phyloP scores from a whole-genome alignment of 2,329 filamentous ascomycete genomes.

The Ophiosphaerella narmari region DNA sequence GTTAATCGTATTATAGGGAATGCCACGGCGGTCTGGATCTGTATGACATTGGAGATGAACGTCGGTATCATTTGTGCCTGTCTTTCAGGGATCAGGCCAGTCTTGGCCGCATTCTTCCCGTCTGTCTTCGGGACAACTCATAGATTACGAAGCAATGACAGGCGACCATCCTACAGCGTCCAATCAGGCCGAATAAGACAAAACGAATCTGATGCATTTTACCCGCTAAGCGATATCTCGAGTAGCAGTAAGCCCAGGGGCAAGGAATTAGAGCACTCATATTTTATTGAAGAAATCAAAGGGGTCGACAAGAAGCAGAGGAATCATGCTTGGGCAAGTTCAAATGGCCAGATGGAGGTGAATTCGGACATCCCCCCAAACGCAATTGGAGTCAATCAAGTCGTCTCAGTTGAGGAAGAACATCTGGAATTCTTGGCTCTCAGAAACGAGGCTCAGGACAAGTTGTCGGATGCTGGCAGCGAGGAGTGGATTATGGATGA shows the following conservation, averaged over 20 bases:
- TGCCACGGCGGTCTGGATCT: conserved; percentile 25
- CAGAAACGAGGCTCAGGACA: conserved; percentile 5
- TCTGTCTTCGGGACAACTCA: conserved; percentile 22
- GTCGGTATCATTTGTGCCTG: conserved; percentile 39
- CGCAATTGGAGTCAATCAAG: conserved; percentile 19
- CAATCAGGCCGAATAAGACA: conserved; percentile 5
- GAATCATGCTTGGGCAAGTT: conserved; percentile 21
- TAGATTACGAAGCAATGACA: conserved; percentile 4
- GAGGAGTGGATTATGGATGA: conserved; percentile 26
- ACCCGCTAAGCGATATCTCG: conserved; percentile 17
- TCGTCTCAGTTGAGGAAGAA: conserved; percentile 15
- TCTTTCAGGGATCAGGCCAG: conserved; percentile 37
- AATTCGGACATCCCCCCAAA: conserved; percentile 8
- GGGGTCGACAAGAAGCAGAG: conserved; percentile 6
- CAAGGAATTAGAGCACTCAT: conserved; percentile 6
- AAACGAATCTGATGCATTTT: conserved; percentile 19
- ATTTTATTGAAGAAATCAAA: conserved; percentile 3
- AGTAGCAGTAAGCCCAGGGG: conserved; percentile 7
- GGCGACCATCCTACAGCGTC: conserved; percentile 8
- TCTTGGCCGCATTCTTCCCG: conserved; percentile 37
- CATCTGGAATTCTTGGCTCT: not conserved
- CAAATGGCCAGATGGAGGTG: conserved; percentile 7
- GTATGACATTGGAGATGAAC: conserved; percentile 33
- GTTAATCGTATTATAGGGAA: conserved; percentile 16
- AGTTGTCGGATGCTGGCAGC: conserved; percentile 15